These are phyloP conservation scores for Eurotiales sp. DNA, from an alignment of 2,329 filamentous ascomycete genomes.

Conservation along the genomic window DNA sequence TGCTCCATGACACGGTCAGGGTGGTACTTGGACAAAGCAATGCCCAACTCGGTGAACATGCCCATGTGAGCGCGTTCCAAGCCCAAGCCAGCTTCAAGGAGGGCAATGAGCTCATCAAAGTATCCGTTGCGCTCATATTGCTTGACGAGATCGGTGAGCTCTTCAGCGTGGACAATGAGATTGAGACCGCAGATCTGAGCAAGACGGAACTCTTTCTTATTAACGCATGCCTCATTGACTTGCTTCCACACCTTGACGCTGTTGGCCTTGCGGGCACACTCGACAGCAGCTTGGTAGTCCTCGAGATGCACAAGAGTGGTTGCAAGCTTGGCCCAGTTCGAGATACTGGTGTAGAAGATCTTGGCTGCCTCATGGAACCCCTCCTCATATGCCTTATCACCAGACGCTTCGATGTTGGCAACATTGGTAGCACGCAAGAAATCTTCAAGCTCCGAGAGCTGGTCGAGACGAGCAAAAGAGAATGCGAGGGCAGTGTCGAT, in stretches of 20 bases:
- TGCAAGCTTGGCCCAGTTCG: conserved; percentile 98
- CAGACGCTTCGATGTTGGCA: conserved; percentile 91
- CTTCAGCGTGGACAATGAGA: conserved; percentile 94
- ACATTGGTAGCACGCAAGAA: conserved; percentile 92
- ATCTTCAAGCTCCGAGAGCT: conserved; percentile 90
- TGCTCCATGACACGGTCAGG: conserved; percentile 98
- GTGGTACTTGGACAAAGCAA: conserved; percentile 90
- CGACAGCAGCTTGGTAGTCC: conserved; percentile 95
- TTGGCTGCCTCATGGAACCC: conserved; percentile 94
- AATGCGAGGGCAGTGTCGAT: conserved; percentile 95
- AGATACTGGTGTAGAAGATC: conserved; percentile 98
- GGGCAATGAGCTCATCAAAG: conserved; percentile 93
- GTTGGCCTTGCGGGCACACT: conserved; percentile 97
- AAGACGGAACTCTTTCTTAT: conserved; percentile 97
- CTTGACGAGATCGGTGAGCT: conserved; percentile 86
- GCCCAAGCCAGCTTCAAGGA: conserved; percentile 92
- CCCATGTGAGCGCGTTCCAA: conserved; percentile 92
- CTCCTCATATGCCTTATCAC: conserved; percentile 96
- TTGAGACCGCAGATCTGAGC: conserved; percentile 99
- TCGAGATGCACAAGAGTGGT: conserved; percentile 95
- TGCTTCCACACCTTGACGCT: conserved; percentile 99
- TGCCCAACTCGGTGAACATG: conserved; percentile 91
- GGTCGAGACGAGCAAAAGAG: conserved; percentile 85
- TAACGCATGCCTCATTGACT: conserved; percentile 92
- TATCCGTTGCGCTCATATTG: conserved; percentile 97